These are phyloP conservation scores for Thyridium curvatum DNA, from an alignment of 2,329 filamentous ascomycete species.

Conservation along the genomic window DNA sequence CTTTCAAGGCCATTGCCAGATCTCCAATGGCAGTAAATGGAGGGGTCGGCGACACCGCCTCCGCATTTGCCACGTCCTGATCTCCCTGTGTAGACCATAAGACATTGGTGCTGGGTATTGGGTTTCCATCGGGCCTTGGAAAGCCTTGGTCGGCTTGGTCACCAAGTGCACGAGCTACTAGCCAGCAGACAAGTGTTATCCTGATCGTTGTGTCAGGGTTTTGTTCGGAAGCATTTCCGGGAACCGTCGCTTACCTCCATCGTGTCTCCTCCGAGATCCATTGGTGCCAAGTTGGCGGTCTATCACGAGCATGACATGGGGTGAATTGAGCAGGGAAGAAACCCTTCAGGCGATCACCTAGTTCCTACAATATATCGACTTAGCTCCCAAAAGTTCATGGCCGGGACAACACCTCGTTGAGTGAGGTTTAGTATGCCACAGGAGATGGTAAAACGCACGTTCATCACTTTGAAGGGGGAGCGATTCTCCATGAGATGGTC, in stretches of 20 bases:
- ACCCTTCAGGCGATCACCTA: not conserved
- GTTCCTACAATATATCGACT: slow-evolving; percentile 1
- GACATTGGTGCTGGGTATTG: slow-evolving; percentile 4
- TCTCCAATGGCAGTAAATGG: slow-evolving; percentile 3
- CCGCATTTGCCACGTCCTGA: not conserved
- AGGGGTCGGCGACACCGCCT: not conserved
- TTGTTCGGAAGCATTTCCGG: not conserved
- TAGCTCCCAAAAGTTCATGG: too few relatives aligned
- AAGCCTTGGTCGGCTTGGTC: slow-evolving; percentile 1
- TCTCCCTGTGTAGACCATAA: slow-evolving; percentile 9
- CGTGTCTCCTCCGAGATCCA: slow-evolving; percentile 24
- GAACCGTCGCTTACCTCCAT: slow-evolving; percentile 10
- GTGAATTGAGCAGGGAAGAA: slow-evolving; percentile 4
- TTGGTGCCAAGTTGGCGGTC: slow-evolving; percentile 17
- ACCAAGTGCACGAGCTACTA: slow-evolving; percentile 5
- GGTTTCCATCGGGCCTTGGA: slow-evolving; percentile 1
- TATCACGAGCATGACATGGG: slow-evolving; percentile 8
- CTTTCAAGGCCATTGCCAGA: slow-evolving; percentile 1
- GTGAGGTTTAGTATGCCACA: not conserved
- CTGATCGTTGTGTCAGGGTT: not conserved
- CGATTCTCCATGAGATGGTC: slow-evolving; percentile 4
- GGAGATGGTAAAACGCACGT: not conserved
- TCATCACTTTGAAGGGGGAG: slow-evolving; percentile 4
- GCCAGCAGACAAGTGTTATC: slow-evolving; percentile 6
- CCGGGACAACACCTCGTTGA: too few relatives aligned